Evolutionary conservation across 352 stramenopile genomes (phyloP).

Genomic region (Phytophthora colocasiae): DNA sequence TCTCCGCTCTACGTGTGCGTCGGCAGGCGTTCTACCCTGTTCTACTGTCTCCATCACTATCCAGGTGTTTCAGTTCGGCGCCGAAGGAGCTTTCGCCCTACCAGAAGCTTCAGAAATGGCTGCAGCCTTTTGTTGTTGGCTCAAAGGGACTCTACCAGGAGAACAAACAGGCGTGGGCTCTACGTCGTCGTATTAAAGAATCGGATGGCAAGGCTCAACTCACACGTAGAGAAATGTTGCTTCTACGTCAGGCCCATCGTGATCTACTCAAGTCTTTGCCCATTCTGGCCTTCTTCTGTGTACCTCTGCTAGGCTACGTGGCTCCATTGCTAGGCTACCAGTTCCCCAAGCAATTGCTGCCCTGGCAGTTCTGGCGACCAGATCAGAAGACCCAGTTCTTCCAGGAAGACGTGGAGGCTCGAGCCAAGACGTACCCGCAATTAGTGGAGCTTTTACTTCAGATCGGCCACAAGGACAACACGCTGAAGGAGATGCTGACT

Average conservation of each 20-base stretch:
- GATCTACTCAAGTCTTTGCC: conserved; percentile 88
- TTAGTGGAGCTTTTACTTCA: conserved; percentile 64
- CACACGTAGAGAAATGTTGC: conserved; percentile 78
- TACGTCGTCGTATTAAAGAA: conserved; percentile 66
- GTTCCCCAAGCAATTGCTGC: conserved; percentile 85
- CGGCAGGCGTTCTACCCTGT: conserved; percentile 1
- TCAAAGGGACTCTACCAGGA: conserved; percentile 75
- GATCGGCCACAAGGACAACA: conserved; percentile 68
- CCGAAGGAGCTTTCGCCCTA: conserved; percentile 63
- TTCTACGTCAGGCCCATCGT: conserved; percentile 80
- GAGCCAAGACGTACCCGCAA: conserved; percentile 66
- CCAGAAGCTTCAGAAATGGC: conserved; percentile 85
- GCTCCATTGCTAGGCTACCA: conserved; percentile 83
- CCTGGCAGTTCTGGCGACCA: conserved; percentile 88
- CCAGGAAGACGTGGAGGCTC: conserved; percentile 58
- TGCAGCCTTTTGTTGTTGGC: conserved; percentile 81
- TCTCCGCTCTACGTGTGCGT: conserved; percentile 2
- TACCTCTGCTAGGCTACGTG: conserved; percentile 76
- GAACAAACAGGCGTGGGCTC: conserved; percentile 81
- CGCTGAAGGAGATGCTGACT: conserved; percentile 57
- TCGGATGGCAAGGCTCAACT: conserved; percentile 38
- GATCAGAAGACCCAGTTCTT: conserved; percentile 89
- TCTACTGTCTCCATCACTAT: not conserved
- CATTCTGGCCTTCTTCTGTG: conserved; percentile 74
- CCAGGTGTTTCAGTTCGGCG: conserved; percentile 25